Conservation (phyloP, 352 stramenopile genomes). For the Thraustotheca clavata region DNA sequence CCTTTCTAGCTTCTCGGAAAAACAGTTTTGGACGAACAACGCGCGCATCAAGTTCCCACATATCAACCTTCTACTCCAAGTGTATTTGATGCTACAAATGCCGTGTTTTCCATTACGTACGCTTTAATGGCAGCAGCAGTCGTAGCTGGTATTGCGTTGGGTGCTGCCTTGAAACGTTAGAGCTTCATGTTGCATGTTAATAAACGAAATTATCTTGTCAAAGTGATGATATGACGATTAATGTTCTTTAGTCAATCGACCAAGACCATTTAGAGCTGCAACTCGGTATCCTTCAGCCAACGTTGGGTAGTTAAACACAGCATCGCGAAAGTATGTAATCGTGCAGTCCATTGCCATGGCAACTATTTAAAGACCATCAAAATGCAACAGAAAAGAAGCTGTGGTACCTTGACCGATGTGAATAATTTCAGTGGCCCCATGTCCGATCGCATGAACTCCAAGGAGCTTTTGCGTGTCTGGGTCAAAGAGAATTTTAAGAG, state of each 20-base stretch:
- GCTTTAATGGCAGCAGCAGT: not conserved
- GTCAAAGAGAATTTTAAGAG: conserved; percentile 84
- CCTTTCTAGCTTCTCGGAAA: conserved; percentile 7
- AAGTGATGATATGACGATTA: not conserved
- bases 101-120: not conserved
- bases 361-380: conserved; percentile 23
- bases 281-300: conserved; percentile 81
- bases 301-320: conserved; percentile 90
- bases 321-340: conserved; percentile 85
- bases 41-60: not conserved
- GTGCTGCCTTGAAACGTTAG: conserved; percentile 2
- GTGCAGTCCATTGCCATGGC: conserved; percentile 78
- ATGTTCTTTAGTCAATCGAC: conserved; percentile 13
- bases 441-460: conserved; percentile 75
- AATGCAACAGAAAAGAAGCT: not conserved
- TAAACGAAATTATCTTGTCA: not conserved
- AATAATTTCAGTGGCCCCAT: conserved; percentile 85
- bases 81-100: not conserved
- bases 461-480: conserved; percentile 61
- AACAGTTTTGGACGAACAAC: not conserved
- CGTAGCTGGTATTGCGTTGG: not conserved
- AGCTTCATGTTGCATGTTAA: not conserved
- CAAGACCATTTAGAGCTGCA: conserved; percentile 64
- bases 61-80: not conserved
- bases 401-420: conserved; percentile 65